Base-by-base conservation (phyloP, 2,329 filamentous ascomycete species). In the Sporothrix dimorphospora region DNA sequence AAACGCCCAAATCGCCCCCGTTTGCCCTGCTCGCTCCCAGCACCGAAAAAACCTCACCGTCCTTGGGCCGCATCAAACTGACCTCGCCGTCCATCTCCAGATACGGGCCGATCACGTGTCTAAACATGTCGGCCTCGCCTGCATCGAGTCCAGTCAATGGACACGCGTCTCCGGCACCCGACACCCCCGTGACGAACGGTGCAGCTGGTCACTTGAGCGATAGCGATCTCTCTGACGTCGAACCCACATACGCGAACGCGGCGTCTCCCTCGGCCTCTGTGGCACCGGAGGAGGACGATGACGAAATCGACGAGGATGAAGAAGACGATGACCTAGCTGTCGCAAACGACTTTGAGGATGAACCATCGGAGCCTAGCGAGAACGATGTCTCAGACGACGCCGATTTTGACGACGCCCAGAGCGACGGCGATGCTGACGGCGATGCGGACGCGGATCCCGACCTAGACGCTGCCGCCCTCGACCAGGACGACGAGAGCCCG, bases 191-290 rank as follows among this genome's bases (percentile, higher is more conserved):
- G 71, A 78, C 79, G 73, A 77, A 81, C 67, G 80, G 82, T 75
- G 80, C 81, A 3, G 38, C 27, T 74, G 81, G 80, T 72, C 78
- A 86, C 74, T 86, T 86, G 76, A 92, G 87, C 82, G 92, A 94
- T 77, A 93, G 90, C 85, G 92, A 94, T 77, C 86, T 92, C 73
- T 94, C 92, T 77, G 92, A 97, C 78, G 85, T 88, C 77, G 87
- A 88, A 79, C 83, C 84, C 78, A 83, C 85, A 78, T 83, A 83
- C 75, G 79, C 82, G 78, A 81, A 82, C 78, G 74, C 81, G 71
- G 79, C 82, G 55, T 84, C 85, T 65, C 81, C 83, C 71, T 81
- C 55, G 24, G 57, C 24, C 51, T 65, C 70, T 11, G 59, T 40
- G 27, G 57, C 34, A 11, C 69, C 63, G 38, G 63, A 66, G 78